A percentile compares a stretch with the other conserved stretches of the same genome.
These are phyloP conservation scores for Apophysomyces elegans DNA, from an alignment of 371 early-diverging fungal species.

Conservation along the genomic window DNA sequence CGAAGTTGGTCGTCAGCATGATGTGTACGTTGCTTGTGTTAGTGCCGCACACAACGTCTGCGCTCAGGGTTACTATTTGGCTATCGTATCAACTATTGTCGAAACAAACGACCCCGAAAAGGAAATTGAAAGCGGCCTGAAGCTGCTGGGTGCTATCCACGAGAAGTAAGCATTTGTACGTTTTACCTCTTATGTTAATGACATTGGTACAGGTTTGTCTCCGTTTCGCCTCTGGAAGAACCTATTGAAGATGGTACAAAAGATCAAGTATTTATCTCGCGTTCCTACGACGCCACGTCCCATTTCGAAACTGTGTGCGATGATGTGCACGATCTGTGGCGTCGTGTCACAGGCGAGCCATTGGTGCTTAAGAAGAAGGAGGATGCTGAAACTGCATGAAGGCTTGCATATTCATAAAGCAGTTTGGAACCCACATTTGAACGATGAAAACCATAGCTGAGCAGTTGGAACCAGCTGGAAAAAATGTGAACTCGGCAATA, in stretches of 20 bases:
- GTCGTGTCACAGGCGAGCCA: constrained; percentile 88
- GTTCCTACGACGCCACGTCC: constrained; percentile 97
- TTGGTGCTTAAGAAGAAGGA: constrained; percentile 75
- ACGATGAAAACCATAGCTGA: too few relatives aligned
- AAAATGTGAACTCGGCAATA: not conserved
- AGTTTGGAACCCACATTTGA: too few relatives aligned
- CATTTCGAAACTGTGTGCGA: constrained; percentile 98
- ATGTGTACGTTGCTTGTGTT: constrained; percentile 95
- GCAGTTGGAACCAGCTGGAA: not conserved
- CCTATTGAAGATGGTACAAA: constrained; percentile 83
- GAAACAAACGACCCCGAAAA: constrained; percentile 88
- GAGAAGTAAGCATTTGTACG: constrained; percentile 64
- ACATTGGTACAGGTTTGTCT: constrained; percentile 64
- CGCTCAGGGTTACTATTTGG: constrained; percentile 85
- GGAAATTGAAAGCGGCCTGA: constrained; percentile 89
- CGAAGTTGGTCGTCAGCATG: constrained; percentile 89
- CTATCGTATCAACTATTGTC: constrained; percentile 95
- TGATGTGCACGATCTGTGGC: constrained; percentile 94
- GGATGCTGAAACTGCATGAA: constrained; percentile 46
- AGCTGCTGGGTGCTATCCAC: constrained; percentile 87
- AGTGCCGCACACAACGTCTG: constrained; percentile 90
- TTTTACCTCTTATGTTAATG: not conserved
- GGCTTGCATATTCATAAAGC: not conserved
- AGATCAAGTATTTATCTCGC: constrained; percentile 89
- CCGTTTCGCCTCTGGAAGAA: constrained; percentile 81